Evolutionary conservation across 495 filamentous ascomycete species (phyloP).

Genomic region (Hypoxylon trugodes): DNA sequence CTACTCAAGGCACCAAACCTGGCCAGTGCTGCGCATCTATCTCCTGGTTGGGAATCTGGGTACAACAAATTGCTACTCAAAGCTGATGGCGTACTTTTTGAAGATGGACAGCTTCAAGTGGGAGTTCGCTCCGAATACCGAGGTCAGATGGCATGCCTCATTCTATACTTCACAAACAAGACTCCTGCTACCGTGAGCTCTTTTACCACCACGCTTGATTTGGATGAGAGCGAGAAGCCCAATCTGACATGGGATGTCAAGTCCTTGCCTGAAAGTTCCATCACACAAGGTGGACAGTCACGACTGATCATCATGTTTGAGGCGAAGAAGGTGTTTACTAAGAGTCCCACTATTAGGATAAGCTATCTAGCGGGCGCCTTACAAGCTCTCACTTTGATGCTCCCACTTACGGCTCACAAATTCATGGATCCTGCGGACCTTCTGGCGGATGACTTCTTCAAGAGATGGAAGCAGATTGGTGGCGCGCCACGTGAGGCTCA

Average conservation of each 20-base stretch:
- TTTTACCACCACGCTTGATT: conserved; percentile 91
- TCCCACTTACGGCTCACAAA: conserved; percentile 89
- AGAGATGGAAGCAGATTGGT: conserved; percentile 98
- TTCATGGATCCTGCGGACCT: conserved; percentile 94
- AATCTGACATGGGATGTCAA: conserved; percentile 84
- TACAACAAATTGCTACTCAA: conserved; percentile 84
- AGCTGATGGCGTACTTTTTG: conserved; percentile 88
- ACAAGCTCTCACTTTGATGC: conserved; percentile 89
- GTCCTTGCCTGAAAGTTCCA: conserved; percentile 83
- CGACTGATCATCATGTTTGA: conserved; percentile 96
- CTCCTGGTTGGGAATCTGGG: conserved; percentile 91
- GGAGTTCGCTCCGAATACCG: conserved; percentile 94
- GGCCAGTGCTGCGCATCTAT: conserved; percentile 89
- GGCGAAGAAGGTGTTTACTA: conserved; percentile 79
- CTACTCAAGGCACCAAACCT: conserved; percentile 78
- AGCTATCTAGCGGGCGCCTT: conserved; percentile 93
- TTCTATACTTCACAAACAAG: conserved; percentile 95
- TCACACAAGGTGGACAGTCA: conserved; percentile 77
- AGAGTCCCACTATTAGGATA: conserved; percentile 90
- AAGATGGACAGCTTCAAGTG: conserved; percentile 93
- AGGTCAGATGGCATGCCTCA: conserved; percentile 90
- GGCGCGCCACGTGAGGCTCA: conserved; percentile 86
- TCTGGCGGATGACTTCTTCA: conserved; percentile 93
- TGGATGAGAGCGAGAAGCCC: conserved; percentile 72
- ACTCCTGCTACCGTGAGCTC: conserved; percentile 81